Evolutionary conservation across 73 alveolate species (phyloP), one percentile per base, ranked within the genome.

Genomic region (Durusdinium trenchii): DNA sequence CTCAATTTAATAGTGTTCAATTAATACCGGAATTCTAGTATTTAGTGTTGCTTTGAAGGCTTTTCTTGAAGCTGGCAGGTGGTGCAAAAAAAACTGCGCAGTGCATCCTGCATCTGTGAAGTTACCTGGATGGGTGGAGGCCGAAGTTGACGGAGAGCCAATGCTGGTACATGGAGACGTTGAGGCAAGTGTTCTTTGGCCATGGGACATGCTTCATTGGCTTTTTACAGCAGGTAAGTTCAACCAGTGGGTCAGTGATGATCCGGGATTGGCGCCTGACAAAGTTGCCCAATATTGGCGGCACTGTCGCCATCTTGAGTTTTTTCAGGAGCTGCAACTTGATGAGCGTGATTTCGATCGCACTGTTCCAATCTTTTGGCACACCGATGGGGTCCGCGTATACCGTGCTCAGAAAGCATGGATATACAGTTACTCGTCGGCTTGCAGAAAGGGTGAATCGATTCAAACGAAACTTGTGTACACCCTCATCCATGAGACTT

Each of bases 191-290:
- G n/a, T 69, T 69, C 28, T 69, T 32, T 69, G 82, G 82, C 82
- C 82, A 20, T 69, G 82, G 82, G 82, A 69, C n/a, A 45, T 69
- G 50, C 18, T 69, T 5, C 82, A 69, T 45, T 69, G 82, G 82
- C 43, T 69, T 32, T 26, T 14, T 20, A 45, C 28, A 14, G 12
- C 2, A 9, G 82, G 48, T 10, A 12, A 3, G 1, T 36, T 69
- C 45, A 32, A 26, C 7, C 26, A 69, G 6, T 69, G 82, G 82
- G 82, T 36, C 12, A 12, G 45, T 26, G 42, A 69, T 45, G 5
- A 69, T 32, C 46, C 82, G 1, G 18, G 5, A 23, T 12, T 5
- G 40, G 42, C 42, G 36, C 43, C 5, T 12, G 46, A 2, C 35
- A 28, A 12, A 9, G 45, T 35, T 12, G 38, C 81, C 18, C 16